These are phyloP conservation scores for Cladosporium sp. DNA, from an alignment of 2,329 filamentous ascomycete species.

Conservation along the genomic window DNA sequence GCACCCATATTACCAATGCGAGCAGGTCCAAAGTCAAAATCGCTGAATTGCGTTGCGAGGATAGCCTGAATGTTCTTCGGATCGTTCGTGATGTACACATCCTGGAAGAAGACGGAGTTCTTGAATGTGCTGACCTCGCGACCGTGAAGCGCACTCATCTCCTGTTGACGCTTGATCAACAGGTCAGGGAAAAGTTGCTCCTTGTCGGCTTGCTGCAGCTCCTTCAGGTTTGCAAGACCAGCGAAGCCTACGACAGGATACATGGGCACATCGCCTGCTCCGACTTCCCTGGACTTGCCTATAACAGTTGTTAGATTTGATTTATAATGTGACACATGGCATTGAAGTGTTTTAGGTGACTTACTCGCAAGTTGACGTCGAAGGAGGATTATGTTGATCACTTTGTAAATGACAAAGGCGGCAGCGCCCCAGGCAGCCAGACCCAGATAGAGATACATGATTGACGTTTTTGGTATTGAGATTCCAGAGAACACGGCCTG, in stretches of 20 bases:
- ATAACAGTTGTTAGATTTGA: constrained; percentile 6
- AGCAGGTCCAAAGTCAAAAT: constrained; percentile 28
- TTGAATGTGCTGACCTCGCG: constrained; percentile 27
- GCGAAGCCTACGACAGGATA: constrained; percentile 24
- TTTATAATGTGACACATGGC: too few relatives aligned
- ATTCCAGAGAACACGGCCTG: not conserved
- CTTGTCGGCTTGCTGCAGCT: constrained; percentile 24
- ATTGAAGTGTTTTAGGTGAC: not conserved
- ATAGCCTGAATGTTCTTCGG: constrained; percentile 35
- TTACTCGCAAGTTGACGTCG: constrained; percentile 5
- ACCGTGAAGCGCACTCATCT: constrained; percentile 23
- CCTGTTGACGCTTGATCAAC: constrained; percentile 22
- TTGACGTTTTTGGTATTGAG: not conserved
- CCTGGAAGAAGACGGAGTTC: constrained; percentile 22
- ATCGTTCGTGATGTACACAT: constrained; percentile 27
- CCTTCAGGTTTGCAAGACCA: constrained; percentile 25
- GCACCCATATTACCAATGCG: constrained; percentile 27
- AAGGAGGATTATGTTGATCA: constrained; percentile 15
- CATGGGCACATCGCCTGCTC: constrained; percentile 23
- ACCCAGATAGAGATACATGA: constrained; percentile 22
- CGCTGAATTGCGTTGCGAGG: constrained; percentile 26
- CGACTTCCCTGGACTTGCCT: constrained; percentile 22
- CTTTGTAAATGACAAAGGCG: constrained; percentile 23
- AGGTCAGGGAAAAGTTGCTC: constrained; percentile 26
- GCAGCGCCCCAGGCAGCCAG: constrained; percentile 21